Evolutionary conservation across 257 asterid genomes (phyloP), one percentile per base, ranked within the genome.

Genomic region (Petrea volubilis): DNA sequence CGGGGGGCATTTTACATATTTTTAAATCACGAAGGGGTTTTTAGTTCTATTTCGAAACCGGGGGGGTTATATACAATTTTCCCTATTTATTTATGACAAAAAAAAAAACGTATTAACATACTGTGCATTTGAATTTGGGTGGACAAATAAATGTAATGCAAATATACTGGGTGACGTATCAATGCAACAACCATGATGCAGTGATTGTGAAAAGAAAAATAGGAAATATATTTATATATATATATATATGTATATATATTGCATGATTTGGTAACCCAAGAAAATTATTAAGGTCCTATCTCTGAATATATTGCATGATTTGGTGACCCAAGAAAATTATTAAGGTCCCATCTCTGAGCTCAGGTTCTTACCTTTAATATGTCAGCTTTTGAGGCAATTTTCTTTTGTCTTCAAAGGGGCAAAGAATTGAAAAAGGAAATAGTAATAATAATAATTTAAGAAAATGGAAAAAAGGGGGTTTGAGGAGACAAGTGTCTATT

Each of bases 141-240:
- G 8, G 12, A 1, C 41, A n/a, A 57, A 25, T 27, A 55, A 55
- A 23, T 24, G 20, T 25, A 25, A 10, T 17, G 6, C 28, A 6
- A 8, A 57, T 5, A 57, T 20, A 29, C 28, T 57, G 13, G 12
- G 13, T 12, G 28, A 41, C 66, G 70, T 40, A 29, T 3, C 13
- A 51, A 21, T 12, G 46, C 78, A 72, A 67, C 60, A 57, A 64
- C 67, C 71, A 31, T n/a, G 59, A 72, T 44, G 55, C 33, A 21
- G 17, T 41, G 66, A 71, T 18, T 51, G 62, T 41, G 55, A 72
- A 38, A 2, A 60, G 34, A 60, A 55, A 53, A 60, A n/a, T n/a
- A n/a, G n/a, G n/a, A n/a, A n/a, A n/a, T n/a, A n/a, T n/a, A n/a
- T n/a, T n/a, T n/a, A n/a, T n/a, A n/a, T n/a, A n/a, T n/a, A n/a